Base-by-base conservation (phyloP, 306 rosid genomes). In the Vigna angularis region DNA sequence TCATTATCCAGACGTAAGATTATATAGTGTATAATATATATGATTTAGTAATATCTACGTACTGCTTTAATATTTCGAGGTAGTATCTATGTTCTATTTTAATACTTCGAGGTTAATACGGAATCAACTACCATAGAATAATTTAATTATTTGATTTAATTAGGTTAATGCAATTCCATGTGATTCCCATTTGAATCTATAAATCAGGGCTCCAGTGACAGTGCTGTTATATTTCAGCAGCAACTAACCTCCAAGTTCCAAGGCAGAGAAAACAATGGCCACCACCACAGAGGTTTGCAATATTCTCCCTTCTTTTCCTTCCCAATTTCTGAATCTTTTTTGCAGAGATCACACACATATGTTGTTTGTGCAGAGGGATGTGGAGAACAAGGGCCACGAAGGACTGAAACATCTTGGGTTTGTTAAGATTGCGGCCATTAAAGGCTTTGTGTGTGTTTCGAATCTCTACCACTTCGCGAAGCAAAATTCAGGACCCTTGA, bases 401-500 rank as follows among this genome's bases (percentile, higher is more conserved):
- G 86, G 86, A 61, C 79, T 92, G 84, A 92, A 89, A 79, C 91
- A 86, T 70, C 89, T 94, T 24, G 88, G 90, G 4, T 83, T 92
- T 83, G 90, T 85, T 45, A 88, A 85, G 84, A 72, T 82, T 26
- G 90, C 82, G 17, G 88, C 86, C 22, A 82, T 92, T 75, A 91
- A 84, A 47, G 78, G 87, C 12, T 83, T 92, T 65, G 82, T 74
- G 11, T 89, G 86, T 61, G 73, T 86, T 2, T 86, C 83, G n/a
- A 89, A 74, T 84, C 78, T 95, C 12, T 95, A 90, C 44, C 84
- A 77, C 6, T 95, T 84, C 66, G 92, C 92, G 1, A 92, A 91
- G 78, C 86, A 77, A 50, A 95, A 91, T 66, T 88, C 91, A 0
- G 95, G 97, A n/a, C 87, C 93, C 56, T 20, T 92, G 77, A 86